Base-by-base conservation (phyloP, 495 filamentous ascomycete species). In the Evernia prunastri region DNA sequence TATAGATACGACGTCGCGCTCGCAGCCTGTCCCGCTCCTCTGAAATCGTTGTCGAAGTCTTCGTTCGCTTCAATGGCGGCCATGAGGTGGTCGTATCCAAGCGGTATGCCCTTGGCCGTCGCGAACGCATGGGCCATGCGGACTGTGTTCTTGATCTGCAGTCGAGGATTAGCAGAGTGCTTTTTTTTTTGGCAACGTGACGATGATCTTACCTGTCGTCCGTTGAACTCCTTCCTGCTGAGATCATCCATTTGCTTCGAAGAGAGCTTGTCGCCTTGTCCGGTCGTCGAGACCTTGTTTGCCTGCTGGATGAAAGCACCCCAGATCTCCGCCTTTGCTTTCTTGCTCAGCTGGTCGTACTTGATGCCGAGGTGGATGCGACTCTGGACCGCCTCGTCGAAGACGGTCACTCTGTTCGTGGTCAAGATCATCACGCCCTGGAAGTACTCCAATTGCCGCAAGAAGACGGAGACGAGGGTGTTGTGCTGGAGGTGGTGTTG, bases 341-440 rank as follows among this genome's bases (percentile, higher is more conserved):
- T 61, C 39, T 58, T 63, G 56, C 68, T 67, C 35, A 70, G 40
- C 9, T 61, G 54, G 20, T 68, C 67, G 42, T 69, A 64, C 33
- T 67, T 67, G 31, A 76, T 59, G 15, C 63, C 69, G 36, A 83
- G 71, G 60, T 84, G 80, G 35, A 83, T 76, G 42, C 82, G 76
- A 7, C 78, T 81, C 63, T 77, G 75, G 67, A 84, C 79, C 2
- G 81, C 80, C 66, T 79, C 73, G 66, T 84, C 81, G 49, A 84
- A 76, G 20, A 67, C 71, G 31, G 75, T 75, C 8, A 79, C 72
- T 13, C 70, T 68, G 68, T 85, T 86, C 1, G 82, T 84, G 0
- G 84, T 86, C 1, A 86, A 70, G 65, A 86, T 82, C 6, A 86
- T 74, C 27, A 86, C 82, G 13, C 84, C 84, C 4, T 75, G 64